Percentiles rank a stretch among this genome's conserved stretches.
Evolutionary conservation across 768 basidiomycete species (phyloP).

Genomic region (Lactarius hatsudake): DNA sequence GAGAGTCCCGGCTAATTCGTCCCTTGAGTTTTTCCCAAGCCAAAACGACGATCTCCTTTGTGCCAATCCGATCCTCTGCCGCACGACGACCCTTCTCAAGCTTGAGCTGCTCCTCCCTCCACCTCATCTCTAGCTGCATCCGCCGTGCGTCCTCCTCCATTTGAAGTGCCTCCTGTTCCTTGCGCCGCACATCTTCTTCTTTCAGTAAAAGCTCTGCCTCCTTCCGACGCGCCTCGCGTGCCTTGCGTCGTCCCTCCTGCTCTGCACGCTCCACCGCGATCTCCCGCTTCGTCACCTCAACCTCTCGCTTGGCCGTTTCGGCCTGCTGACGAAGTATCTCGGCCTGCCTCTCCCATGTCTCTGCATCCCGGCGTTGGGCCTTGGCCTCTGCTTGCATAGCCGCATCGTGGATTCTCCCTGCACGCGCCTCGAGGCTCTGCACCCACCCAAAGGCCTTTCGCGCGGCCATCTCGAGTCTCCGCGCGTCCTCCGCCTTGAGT

Average conservation of each 20-base stretch:
- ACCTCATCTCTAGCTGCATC: conserved; percentile 4
- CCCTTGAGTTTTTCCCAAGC: conserved; percentile 16
- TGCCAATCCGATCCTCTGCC: neutral
- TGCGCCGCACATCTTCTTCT: conserved; percentile 11
- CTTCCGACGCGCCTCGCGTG: conserved; percentile 15
- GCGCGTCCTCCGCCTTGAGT: conserved; percentile 10
- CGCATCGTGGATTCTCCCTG: conserved; percentile 13
- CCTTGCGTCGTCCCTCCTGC: conserved; percentile 8
- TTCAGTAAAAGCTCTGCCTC: conserved; percentile 11
- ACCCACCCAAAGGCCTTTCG: conserved; percentile 18
- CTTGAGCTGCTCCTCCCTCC: conserved; percentile 1
- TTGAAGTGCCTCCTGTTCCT: conserved; percentile 8
- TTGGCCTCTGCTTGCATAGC: conserved; percentile 12
- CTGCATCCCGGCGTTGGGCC: conserved; percentile 10
- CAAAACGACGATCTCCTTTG: conserved; percentile 8
- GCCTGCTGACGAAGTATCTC: conserved; percentile 14
- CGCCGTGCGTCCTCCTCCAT: conserved; percentile 14
- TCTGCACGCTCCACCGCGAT: conserved; percentile 13
- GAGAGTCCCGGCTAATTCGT: conserved; percentile 7
- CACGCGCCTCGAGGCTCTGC: conserved; percentile 16
- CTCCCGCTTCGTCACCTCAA: conserved; percentile 9
- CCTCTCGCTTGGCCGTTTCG: conserved; percentile 10
- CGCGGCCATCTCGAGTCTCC: conserved; percentile 17
- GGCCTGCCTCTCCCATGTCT: conserved; percentile 18
- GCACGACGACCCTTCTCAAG: neutral